A percentile compares a stretch with the other conserved stretches of the same genome.
Evolutionary conservation across 2,329 filamentous ascomycete species (phyloP).

Genomic region (Aspergillus sojae): DNA sequence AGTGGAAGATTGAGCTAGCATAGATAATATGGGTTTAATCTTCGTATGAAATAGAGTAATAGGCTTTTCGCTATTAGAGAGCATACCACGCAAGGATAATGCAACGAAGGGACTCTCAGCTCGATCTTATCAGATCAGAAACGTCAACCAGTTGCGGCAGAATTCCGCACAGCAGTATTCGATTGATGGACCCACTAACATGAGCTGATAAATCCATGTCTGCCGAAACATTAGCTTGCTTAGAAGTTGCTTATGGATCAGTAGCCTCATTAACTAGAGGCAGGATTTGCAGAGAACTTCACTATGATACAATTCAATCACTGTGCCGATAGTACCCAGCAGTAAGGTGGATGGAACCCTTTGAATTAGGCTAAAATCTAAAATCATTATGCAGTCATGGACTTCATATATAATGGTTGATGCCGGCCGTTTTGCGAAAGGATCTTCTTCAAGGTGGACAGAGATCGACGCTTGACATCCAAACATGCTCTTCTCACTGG

Average conservation of each 20-base stretch:
- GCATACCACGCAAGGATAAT: not conserved
- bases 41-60: not conserved
- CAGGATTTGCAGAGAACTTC: not conserved
- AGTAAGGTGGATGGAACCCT: not conserved
- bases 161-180: not conserved
- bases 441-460: not conserved
- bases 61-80: too few relatives aligned
- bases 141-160: not conserved
- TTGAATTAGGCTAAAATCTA: not conserved
- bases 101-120: not conserved
- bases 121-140: constrained; percentile 2
- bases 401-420: not conserved
- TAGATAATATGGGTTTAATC: not conserved
- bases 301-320: not conserved
- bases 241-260: constrained; percentile 2
- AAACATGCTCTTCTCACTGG: constrained; percentile 4
- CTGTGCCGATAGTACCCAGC: not conserved
- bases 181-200: not conserved
- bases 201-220: not conserved
- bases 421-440: not conserved
- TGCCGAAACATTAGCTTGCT: not conserved
- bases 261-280: not conserved
- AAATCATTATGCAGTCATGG: not conserved
- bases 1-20: not conserved
- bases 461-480: not conserved